A percentile compares a stretch with the other conserved stretches of the same genome.
Evolutionary conservation across 257 asterid species (phyloP).

Genomic region (Capsicum rhomboideum): DNA sequence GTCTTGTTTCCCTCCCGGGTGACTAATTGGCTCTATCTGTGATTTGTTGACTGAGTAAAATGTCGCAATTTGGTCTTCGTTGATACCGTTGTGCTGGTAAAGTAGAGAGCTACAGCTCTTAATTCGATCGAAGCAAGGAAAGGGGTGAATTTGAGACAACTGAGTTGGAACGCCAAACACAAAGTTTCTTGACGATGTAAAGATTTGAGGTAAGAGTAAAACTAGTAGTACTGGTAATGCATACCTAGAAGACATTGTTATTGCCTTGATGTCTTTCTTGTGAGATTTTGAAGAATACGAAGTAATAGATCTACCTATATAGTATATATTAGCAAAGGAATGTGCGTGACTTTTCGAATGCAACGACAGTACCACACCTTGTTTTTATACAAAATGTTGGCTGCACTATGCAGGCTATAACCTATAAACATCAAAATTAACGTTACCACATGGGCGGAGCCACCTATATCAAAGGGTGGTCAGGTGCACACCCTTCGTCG

Average conservation of each 20-base stretch:
- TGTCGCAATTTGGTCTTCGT: conserved; percentile 25
- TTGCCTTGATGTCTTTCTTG: conserved; percentile 15
- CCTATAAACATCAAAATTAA: neutral
- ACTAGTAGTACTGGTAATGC: conserved; percentile 10
- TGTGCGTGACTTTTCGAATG: neutral
- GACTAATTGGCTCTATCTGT: conserved; percentile 17
- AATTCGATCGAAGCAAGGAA: conserved; percentile 30
- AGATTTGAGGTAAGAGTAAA: conserved; percentile 1
- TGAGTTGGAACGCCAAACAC: conserved; percentile 9
- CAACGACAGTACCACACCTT: neutral
- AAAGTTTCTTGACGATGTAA: neutral
- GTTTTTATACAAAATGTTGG: neutral
- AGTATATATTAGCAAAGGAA: neutral
- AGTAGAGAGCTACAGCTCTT: conserved; percentile 48
- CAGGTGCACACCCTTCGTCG: too few relatives aligned
- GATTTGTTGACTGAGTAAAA: conserved; percentile 43
- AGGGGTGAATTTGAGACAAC: conserved; percentile 18
- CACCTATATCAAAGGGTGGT: too few relatives aligned
- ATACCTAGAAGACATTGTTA: conserved; percentile 32
- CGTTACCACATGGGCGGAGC: too few relatives aligned
- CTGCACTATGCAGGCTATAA: neutral
- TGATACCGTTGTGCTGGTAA: conserved; percentile 45
- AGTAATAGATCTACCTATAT: too few relatives aligned
- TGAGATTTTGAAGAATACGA: conserved; percentile 3
- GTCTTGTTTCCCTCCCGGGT: conserved; percentile 21